These are phyloP conservation scores for Sporothrix humicola DNA, from an alignment of 2,329 filamentous ascomycete genomes.

Conservation along the genomic window DNA sequence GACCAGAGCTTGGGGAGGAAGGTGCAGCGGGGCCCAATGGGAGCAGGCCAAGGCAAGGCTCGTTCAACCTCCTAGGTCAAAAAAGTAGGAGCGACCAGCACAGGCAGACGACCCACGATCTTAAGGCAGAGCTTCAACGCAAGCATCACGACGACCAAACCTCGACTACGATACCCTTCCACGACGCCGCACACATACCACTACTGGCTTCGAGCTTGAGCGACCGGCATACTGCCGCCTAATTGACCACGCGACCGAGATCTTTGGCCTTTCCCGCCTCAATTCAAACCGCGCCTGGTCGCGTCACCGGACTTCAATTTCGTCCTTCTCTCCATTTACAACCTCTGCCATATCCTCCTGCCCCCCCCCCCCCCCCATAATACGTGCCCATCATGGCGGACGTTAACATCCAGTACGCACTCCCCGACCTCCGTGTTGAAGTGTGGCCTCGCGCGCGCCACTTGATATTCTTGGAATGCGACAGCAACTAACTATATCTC, in stretches of 20 bases:
- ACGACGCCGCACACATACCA: not conserved
- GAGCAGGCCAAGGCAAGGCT: constrained; percentile 26
- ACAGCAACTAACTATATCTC: not conserved
- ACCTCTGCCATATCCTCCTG: not conserved
- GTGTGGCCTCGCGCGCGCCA: not conserved
- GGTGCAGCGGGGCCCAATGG: constrained; percentile 10
- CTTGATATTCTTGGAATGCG: not conserved
- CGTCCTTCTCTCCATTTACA: not conserved
- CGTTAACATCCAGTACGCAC: constrained; percentile 37
- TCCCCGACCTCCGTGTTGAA: not conserved
- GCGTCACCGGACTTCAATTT: not conserved
- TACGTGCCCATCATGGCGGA: constrained; percentile 34
- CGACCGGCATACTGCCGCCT: not conserved
- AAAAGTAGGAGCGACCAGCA: not conserved
- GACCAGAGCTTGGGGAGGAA: constrained; percentile 14
- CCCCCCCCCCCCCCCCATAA: not conserved
- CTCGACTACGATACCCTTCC: not conserved
- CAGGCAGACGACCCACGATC: constrained; percentile 4
- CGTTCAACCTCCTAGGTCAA: constrained; percentile 4
- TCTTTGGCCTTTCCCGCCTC: not conserved
- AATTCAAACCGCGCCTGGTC: constrained; percentile 5
- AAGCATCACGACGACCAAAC: constrained; percentile 13
- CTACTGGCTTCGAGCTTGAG: no score
- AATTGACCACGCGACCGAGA: constrained; percentile 19
- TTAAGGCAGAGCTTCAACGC: not conserved